Evolutionary conservation across 345 rosid species (phyloP).

Genomic region (Gossypium raimondii): DNA sequence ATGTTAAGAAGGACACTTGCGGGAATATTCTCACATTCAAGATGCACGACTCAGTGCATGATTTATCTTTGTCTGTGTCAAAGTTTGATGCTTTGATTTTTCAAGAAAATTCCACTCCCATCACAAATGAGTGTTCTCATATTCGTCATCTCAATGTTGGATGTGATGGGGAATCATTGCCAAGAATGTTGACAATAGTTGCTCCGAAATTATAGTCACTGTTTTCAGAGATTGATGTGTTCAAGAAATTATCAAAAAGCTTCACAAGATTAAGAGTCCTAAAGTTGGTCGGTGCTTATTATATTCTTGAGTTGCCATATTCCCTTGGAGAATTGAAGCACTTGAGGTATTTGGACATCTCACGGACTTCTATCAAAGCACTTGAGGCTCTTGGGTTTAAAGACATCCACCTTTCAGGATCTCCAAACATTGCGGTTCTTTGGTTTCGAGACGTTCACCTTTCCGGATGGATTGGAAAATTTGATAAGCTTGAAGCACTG

Average conservation of each 20-base stretch:
- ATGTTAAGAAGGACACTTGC: neutral
- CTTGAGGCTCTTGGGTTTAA: too few species aligned
- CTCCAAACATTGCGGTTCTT: too few species aligned
- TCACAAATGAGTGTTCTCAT: neutral
- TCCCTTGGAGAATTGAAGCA: too few species aligned
- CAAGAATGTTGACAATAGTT: neutral
- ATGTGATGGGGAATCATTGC: neutral
- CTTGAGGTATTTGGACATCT: too few species aligned
- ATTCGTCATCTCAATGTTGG: neutral
- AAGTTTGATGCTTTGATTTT: neutral
- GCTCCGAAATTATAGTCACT: neutral
- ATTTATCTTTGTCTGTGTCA: too few species aligned
- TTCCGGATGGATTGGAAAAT: too few species aligned
- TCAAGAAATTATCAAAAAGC: neutral
- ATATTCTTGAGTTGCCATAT: neutral
- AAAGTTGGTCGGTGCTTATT: accelerated
- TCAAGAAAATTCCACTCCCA: neutral
- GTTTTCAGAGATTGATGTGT: neutral
- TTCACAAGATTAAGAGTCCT: slow-evolving; percentile 14
- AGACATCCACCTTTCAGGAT: too few species aligned
- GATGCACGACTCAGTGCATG: slow-evolving; percentile 16
- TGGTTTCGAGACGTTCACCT: accelerated
- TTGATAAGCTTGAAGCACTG: too few species aligned
- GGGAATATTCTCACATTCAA: slow-evolving; percentile 8
- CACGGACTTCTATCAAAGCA: too few species aligned